A percentile compares a stretch with the other conserved stretches of the same genome.
Evolutionary conservation across 2,329 filamentous ascomycete genomes (phyloP).

Genomic region (Hypomyces perniciosus): DNA sequence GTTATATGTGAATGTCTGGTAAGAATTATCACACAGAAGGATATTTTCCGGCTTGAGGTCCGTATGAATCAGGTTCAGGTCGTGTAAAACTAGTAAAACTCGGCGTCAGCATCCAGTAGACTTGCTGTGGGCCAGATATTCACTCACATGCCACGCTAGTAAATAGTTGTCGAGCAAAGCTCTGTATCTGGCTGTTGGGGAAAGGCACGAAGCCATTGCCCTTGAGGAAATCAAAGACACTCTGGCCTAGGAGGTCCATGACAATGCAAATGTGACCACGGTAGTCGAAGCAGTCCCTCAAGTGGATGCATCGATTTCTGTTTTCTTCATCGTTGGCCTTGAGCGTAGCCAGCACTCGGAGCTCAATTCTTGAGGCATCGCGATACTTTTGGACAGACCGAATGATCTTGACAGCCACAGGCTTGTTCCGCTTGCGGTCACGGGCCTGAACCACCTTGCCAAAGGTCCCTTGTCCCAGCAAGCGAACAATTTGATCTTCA

Average conservation of each 20-base stretch:
- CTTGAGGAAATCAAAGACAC: slow-evolving; percentile 97
- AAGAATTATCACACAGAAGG: slow-evolving; percentile 57
- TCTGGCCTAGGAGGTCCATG: slow-evolving; percentile 77
- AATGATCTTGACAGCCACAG: slow-evolving; percentile 95
- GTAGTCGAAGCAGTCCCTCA: slow-evolving; percentile 96
- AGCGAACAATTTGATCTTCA: slow-evolving; percentile 76
- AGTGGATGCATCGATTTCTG: slow-evolving; percentile 91
- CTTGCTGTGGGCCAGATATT: background rate
- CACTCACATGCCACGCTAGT: slow-evolving; percentile 95
- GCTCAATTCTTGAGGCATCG: slow-evolving; percentile 89
- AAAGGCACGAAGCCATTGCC: slow-evolving; percentile 93
- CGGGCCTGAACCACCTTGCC: slow-evolving; percentile 95
- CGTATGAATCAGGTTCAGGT: slow-evolving; percentile 95
- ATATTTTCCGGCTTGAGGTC: slow-evolving; percentile 68
- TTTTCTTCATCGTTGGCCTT: slow-evolving; percentile 88
- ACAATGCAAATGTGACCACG: slow-evolving; percentile 90
- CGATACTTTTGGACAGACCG: slow-evolving; percentile 97
- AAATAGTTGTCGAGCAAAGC: slow-evolving; percentile 88
- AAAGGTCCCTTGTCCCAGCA: slow-evolving; percentile 95
- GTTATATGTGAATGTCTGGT: slow-evolving; percentile 67
- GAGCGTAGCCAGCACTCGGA: slow-evolving; percentile 85
- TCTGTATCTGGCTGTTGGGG: slow-evolving; percentile 96
- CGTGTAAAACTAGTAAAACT: slow-evolving; percentile 67
- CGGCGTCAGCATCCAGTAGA: background rate
- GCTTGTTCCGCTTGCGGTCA: slow-evolving; percentile 69